Evolutionary conservation across 768 basidiomycete species (phyloP), one percentile per base, ranked within the genome.

Genomic region (Hirschioporus abietinus): DNA sequence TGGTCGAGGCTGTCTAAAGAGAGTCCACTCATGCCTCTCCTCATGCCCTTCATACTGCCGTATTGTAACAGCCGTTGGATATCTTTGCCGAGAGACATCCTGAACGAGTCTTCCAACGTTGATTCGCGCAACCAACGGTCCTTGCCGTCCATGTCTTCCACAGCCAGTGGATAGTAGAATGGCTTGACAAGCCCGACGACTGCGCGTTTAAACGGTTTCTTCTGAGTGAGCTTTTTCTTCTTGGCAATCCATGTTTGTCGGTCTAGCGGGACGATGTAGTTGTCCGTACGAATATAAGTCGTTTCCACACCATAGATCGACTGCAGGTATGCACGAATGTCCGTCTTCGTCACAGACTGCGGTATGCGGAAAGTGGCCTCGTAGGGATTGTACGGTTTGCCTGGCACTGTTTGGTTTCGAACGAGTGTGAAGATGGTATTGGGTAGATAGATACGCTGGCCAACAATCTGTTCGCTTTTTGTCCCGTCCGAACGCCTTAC

Each of bases 201-300:
- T 2, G 94, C 94, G 36, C 93, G 90, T 75, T 98, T 98, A 81
- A 93, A 96, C 24, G 88, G 89, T 70, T 82, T 83, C 71, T 83
- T 69, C 64, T 64, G 66, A 65, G 63, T 70, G 77, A 60, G 72
- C 78, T 61, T 62, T 76, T 68, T 61, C 25, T 3, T 34, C 60
- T 34, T 61, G 1, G 25, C 60, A 61, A 61, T 61, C 25, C 30
- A 25, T 24, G 25, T 34, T 23, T 65, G 59, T 18, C 82, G 77
- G 12, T 74, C 73, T 23, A 84, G 72, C 59, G 88, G 86, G 0
- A 89, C 84, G 67, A 89, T 79, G 72, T 94, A 93, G 80, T 92
- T 93, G 81, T 93, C 92, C n/a, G 95, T 98, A 64, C 95, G 93
- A 68, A 98, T 93, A 76, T 96, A 97, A 7, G 95, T 96, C 67